Evolutionary conservation across 2,329 filamentous ascomycete species (phyloP).

Genomic region (Helotiales sp.): DNA sequence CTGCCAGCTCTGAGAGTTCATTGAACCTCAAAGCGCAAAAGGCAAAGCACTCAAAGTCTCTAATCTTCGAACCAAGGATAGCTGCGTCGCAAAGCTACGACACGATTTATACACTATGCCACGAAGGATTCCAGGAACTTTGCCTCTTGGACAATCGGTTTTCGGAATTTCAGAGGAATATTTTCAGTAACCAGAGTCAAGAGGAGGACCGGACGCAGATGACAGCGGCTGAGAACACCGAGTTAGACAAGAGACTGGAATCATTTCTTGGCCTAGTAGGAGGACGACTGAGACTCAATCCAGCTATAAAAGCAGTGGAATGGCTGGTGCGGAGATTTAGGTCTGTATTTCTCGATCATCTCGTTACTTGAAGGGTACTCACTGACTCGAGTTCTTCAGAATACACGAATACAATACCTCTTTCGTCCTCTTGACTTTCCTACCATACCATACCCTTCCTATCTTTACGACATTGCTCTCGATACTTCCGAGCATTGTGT

Average conservation of each 20-base stretch:
- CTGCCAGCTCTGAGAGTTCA: constrained; percentile 84
- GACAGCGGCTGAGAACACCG: constrained; percentile 76
- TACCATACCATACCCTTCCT: constrained; percentile 87
- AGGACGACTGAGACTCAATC: constrained; percentile 75
- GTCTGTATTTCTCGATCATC: constrained; percentile 46
- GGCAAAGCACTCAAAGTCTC: constrained; percentile 85
- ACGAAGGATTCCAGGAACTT: constrained; percentile 87
- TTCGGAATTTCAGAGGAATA: constrained; percentile 66
- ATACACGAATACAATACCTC: constrained; percentile 89
- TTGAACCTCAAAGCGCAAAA: constrained; percentile 93
- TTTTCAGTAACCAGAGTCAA: constrained; percentile 95
- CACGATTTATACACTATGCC: constrained; percentile 81
- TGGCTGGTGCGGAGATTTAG: constrained; percentile 92
- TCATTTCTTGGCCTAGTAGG: constrained; percentile 81
- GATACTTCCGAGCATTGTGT: constrained; percentile 76
- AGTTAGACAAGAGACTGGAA: constrained; percentile 76
- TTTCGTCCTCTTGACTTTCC: constrained; percentile 76
- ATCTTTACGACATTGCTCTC: constrained; percentile 84
- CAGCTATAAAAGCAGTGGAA: constrained; percentile 87
- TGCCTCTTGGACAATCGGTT: constrained; percentile 86
- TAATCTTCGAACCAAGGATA: constrained; percentile 86
- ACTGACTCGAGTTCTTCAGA: constrained; percentile 45
- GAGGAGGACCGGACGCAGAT: constrained; percentile 84
- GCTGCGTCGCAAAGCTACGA: constrained; percentile 90
- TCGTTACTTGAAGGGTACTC: background rate